Base-by-base conservation (phyloP, 768 basidiomycete genomes). In the Polyporus arcularius region DNA sequence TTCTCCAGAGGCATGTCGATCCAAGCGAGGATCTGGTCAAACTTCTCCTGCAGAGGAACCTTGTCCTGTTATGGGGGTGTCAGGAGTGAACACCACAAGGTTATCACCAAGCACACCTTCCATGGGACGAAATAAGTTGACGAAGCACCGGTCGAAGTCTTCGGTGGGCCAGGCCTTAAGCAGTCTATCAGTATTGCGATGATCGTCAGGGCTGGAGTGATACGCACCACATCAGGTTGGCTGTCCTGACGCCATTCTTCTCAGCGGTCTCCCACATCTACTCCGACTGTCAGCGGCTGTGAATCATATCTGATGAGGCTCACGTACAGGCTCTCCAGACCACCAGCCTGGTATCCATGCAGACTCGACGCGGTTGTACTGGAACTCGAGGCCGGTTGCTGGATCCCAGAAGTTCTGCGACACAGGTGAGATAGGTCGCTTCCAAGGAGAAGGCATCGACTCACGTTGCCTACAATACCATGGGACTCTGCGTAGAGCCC, bases 191-290 rank as follows among this genome's bases (percentile, higher is more conserved):
- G 35, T 26, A 26, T 26, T 26, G 21, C 21, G 2, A 26, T 2
- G 21, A 26, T 26, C 21, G 21, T 26, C 21, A 26, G 21, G 21
- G 21, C 21, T 26, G 21, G 53, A 16, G 15, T n/a, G 16, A 43
- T 30, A 78, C 87, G 57, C 54, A 92, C 93, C 94, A 97, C 94
- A 97, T 97, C 46, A 94, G 79, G 67, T 95, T 94, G 0, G 92
- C 94, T 4, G 90, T 89, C 39, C 84, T 77, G 11, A 93, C 71
- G 0, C 88, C 88, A 4, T 87, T 85, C 60, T 85, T 87, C 59
- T 78, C 82, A 2, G 88, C 91, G 0, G 94, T 95, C 69, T 93
- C 91, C 94, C 95, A 97, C 80, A 96, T 89, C 92, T 94, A 58
- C 14, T 47, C 35, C 46, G 12, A 45, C 42, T 52, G 26, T 21